phyloP scores from a whole-genome alignment of 73 alveolate genomes.

The Blepharisma japonicum region DNA sequence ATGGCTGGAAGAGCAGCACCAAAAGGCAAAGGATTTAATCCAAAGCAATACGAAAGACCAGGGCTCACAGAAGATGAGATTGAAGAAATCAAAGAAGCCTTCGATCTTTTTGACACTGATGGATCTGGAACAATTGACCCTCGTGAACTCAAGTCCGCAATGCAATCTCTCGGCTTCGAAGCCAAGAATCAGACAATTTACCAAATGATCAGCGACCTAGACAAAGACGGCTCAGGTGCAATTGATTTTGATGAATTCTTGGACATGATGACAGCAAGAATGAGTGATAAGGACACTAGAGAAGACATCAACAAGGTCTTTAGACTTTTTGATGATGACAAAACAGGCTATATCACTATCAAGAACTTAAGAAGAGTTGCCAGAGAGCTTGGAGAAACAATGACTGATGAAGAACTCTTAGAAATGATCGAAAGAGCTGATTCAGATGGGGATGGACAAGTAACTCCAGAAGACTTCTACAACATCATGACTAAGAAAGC shows the following conservation, averaged over 20 bases:
- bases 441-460: conserved; percentile 75
- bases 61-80: conserved; percentile 23
- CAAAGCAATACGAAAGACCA: no score
- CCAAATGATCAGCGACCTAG: conserved; percentile 87
- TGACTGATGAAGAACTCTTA: conserved; percentile 70
- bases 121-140: conserved; percentile 42
- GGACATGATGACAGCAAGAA: conserved; percentile 43
- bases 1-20: no score
- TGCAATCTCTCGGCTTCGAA: conserved; percentile 69
- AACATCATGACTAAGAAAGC: conserved; percentile 43
- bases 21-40: no score
- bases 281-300: conserved; percentile 60
- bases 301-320: conserved; percentile 74
- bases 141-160: background rate
- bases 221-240: conserved; percentile 88
- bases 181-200: conserved; percentile 83
- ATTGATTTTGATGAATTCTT: conserved; percentile 90
- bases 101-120: conserved; percentile 64
- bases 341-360: conserved; percentile 62
- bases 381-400: conserved; percentile 78
- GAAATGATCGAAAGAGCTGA: conserved; percentile 85
- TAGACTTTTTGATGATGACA: conserved; percentile 76
- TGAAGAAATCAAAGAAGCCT: conserved; percentile 68
- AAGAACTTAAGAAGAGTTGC: conserved; percentile 73
- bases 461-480: conserved; percentile 82